Base-by-base conservation (phyloP, 1,284 basidiomycete genomes). In the Cryptococcus sp. region DNA sequence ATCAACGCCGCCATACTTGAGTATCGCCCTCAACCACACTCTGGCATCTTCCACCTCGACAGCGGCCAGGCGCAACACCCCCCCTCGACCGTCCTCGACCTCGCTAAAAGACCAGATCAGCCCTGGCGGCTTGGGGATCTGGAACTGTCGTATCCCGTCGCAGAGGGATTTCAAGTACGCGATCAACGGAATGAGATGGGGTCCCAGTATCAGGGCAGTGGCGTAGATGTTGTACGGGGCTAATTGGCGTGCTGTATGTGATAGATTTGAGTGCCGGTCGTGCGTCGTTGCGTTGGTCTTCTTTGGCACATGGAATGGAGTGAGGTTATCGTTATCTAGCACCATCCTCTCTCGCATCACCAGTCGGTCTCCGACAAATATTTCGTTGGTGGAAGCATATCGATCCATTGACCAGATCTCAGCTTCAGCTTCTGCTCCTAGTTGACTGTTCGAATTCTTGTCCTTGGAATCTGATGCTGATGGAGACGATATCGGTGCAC, bases 381-480 rank as follows among this genome's bases (percentile, higher is more conserved):
- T 80, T 75, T 97, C 92, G 77, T 97, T 97, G 46, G 85, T 79
- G 66, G 89, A 93, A 69, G 87, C 85, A 73, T 97, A 98, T 57
- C 84, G 81, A 43, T 87, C 84, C 76, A 98, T 96, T 1, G 79
- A 85, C 95, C 95, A 99, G 51, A 89, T 85, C 73, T 99, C 95
- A 22, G 88, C 35, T 15, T 8, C 42, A 8, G 22, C 42, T 22
- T 19, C 42, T 19, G 42, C 42, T 19, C 7, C 41, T 19, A 42
- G 19, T 5, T 22, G n/a, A 45, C 42, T 19, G 8, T n/a, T n/a
- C 30, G 30, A 13, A 35, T 35, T 13, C 30, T 35, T 35, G 30
- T 35, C 30, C 30, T 35, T 35, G 5, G 30, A 35, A 35, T 13
- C 30, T 13, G 30, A 8, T 35, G 30, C 30, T 10, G 30, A 35